Evolutionary conservation across 2,329 filamentous ascomycete species (phyloP).

Genomic region (Xylaria hypoxylon): DNA sequence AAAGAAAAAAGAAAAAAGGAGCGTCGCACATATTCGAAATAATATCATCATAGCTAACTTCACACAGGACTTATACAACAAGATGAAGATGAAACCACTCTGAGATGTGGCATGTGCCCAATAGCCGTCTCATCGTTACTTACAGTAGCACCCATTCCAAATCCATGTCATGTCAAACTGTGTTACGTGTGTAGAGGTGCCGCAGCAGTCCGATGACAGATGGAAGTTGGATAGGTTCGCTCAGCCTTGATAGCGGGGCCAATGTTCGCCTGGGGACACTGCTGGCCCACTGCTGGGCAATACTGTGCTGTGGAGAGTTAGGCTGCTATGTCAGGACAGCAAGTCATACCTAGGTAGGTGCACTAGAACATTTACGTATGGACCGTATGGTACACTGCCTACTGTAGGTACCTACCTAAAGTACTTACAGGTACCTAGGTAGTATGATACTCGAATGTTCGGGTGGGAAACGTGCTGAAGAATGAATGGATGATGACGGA

Average conservation of each 20-base stretch:
- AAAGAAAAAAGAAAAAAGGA: too few relatives aligned
- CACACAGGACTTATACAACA: background rate
- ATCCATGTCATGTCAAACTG: slow-evolving; percentile 15
- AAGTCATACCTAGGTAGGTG: too few relatives aligned
- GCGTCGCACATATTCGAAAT: too few relatives aligned
- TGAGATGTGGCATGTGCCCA: slow-evolving; percentile 15
- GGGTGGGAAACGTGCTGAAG: too few relatives aligned
- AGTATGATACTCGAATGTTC: slow-evolving; percentile 14
- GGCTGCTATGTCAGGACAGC: background rate
- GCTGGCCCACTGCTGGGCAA: too few relatives aligned
- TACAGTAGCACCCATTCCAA: slow-evolving; percentile 18
- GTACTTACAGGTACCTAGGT: background rate
- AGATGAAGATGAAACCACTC: slow-evolving; percentile 21
- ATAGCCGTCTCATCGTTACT: slow-evolving; percentile 5
- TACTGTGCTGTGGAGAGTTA: background rate
- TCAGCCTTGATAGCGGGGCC: slow-evolving; percentile 39
- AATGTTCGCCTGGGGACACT: background rate
- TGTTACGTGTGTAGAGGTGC: slow-evolving; percentile 21
- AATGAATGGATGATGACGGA: background rate
- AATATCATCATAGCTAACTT: slow-evolving; percentile 16
- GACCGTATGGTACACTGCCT: too few relatives aligned
- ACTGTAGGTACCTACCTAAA: background rate
- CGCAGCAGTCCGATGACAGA: slow-evolving; percentile 30
- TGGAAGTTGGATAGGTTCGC: slow-evolving; percentile 8
- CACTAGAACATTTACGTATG: too few relatives aligned